phyloP scores from a whole-genome alignment of 768 basidiomycete genomes.

The Hebeloma cylindrosporum region DNA sequence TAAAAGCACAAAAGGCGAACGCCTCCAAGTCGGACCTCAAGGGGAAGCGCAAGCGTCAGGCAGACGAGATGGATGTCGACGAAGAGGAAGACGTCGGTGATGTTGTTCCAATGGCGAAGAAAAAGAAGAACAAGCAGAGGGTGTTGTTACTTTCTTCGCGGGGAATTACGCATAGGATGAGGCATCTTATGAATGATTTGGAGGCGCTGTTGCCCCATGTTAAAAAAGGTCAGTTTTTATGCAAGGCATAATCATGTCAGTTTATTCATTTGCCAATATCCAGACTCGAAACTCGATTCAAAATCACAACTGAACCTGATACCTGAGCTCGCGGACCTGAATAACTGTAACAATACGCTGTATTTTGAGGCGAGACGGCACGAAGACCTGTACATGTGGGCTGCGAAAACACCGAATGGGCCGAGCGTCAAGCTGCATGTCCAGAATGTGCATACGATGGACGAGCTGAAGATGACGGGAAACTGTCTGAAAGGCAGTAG shows the following conservation, averaged over 20 bases:
- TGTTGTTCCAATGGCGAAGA: conserved; percentile 36
- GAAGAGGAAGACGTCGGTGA: conserved; percentile 45
- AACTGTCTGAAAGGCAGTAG: conserved; percentile 97
- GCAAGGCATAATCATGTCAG: neutral
- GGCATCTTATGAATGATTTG: conserved; percentile 95
- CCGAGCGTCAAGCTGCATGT: conserved; percentile 97
- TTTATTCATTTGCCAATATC: neutral
- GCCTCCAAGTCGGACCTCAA: conserved; percentile 49
- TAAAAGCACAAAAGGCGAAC: conserved; percentile 62
- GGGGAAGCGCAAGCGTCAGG: conserved; percentile 65
- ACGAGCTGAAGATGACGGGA: conserved; percentile 99
- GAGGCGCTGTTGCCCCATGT: conserved; percentile 89
- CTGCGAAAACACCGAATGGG: conserved; percentile 95
- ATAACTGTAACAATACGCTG: conserved; percentile 96
- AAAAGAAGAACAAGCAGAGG: conserved; percentile 90
- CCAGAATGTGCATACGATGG: conserved; percentile 99
- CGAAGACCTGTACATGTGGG: conserved; percentile 96
- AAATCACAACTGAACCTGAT: conserved; percentile 91
- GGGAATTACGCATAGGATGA: conserved; percentile 94
- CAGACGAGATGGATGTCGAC: conserved; percentile 57
- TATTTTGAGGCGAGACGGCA: conserved; percentile 97
- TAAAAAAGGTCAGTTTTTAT: conserved; percentile 79
- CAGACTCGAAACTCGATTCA: conserved; percentile 96
- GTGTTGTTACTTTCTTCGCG: conserved; percentile 91
- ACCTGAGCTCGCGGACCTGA: conserved; percentile 94